phyloP scores from a whole-genome alignment of 2,329 filamentous ascomycete species.

The Ilyonectria sp. region DNA sequence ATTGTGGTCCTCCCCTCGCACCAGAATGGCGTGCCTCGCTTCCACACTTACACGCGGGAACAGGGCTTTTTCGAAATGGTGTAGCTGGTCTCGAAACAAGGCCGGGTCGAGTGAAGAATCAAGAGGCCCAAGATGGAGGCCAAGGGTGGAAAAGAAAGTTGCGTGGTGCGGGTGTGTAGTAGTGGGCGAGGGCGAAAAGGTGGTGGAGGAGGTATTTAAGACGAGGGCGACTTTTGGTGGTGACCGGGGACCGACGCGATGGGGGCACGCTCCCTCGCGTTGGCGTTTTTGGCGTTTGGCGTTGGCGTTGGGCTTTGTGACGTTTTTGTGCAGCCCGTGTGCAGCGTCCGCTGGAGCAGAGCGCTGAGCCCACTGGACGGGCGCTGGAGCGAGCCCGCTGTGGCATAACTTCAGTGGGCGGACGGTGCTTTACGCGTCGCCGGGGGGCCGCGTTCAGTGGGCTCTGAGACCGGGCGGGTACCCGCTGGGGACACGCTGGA shows the following conservation, averaged over 20 bases:
- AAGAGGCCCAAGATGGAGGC: conserved; percentile 27
- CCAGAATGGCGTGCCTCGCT: conserved; percentile 6
- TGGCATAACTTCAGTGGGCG: background rate
- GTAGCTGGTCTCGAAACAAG: conserved; percentile 23
- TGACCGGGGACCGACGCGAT: conserved; percentile 24
- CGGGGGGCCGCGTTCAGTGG: conserved; percentile 14
- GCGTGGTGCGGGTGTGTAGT: conserved; percentile 7
- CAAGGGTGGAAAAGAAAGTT: conserved; percentile 9
- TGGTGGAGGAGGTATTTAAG: conserved; percentile 33
- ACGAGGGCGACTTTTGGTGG: conserved; percentile 17
- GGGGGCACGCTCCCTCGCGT: conserved; percentile 29
- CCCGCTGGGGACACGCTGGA: conserved; percentile 10
- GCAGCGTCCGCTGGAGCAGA: background rate
- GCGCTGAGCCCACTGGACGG: conserved; percentile 6
- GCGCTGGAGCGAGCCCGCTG: conserved; percentile 9
- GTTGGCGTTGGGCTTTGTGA: conserved; percentile 27
- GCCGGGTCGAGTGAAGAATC: conserved; percentile 1
- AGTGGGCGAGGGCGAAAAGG: background rate
- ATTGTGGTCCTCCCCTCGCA: conserved; percentile 23
- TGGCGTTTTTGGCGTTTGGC: conserved; percentile 40
- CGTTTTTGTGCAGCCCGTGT: conserved; percentile 6
- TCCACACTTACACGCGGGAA: conserved; percentile 23
- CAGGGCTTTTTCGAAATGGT: background rate
- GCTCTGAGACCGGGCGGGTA: background rate
- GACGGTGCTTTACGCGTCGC: conserved; percentile 14